Evolutionary conservation across 2,329 filamentous ascomycete genomes (phyloP), one percentile per base, ranked within the genome.

Genomic region (Leptodontidium sp.): DNA sequence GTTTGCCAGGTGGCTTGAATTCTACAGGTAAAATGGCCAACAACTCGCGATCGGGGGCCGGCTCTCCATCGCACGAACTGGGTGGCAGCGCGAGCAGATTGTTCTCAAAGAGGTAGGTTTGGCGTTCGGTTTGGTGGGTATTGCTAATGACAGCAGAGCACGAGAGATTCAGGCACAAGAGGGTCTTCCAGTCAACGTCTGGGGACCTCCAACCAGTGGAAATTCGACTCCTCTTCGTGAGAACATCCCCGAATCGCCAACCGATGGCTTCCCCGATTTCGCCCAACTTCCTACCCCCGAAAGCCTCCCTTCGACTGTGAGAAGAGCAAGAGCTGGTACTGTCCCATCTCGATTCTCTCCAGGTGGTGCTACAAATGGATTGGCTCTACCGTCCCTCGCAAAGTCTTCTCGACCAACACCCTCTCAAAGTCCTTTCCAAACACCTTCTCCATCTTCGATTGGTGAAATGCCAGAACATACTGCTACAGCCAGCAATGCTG

Each of bases 141-240:
- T 65, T 66, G 29, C 67, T 58, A 64, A 71, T 64, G 26, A 40
- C 47, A 61, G 67, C 77, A 97, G 95, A 79, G 94, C 96, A 74
- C 89, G 96, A 80, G 96, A 99, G 81, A 98, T 98, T 71, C 95
- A 98, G 83, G 94, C 94, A 65, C 94, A 98, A 83, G 95, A 98
- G 86, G 94, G 94, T 63, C 86, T 97, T 61, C 83, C 84, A 79
- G 81, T 91, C 64, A 89, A 90, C 78, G 91, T 91, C 53, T 98
- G 96, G 96, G 94, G 96, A 12, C 95, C 96, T 73, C 95, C 96
- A 61, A 97, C 95, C 66, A 98, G 95, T 80, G 96, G 95, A 73
- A 95, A 97, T 81, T 98, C 95, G 24, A 98, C 95, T 52, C 96
- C 96, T 75, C 87, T 99, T 63, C 93, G 96, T 77, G 96, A 98